Evolutionary conservation across 2,329 filamentous ascomycete genomes (phyloP).

Genomic region (Cryphonectria naterciae): DNA sequence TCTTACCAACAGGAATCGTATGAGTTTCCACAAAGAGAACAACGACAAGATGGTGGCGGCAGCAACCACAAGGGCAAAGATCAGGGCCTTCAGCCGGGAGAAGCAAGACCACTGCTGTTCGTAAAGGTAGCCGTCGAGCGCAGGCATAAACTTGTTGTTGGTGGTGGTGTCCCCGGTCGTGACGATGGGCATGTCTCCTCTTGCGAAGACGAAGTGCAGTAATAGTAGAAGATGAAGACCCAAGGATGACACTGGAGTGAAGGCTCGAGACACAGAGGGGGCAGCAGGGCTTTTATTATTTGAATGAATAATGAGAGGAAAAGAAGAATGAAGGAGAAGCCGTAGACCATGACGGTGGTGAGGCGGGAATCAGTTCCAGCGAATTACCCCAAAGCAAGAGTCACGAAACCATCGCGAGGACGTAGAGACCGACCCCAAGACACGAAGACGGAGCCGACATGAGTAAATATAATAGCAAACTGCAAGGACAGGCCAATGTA

Average conservation of each 20-base stretch:
- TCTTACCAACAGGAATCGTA: constrained; percentile 3
- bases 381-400: background rate
- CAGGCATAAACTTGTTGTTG: constrained; percentile 13
- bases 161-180: constrained; percentile 6
- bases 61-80: background rate
- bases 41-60: background rate
- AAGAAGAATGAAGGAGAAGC: background rate
- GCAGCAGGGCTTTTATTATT: background rate
- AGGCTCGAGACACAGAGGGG: background rate
- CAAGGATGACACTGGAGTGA: constrained; percentile 4
- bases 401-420: background rate
- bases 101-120: constrained; percentile 6
- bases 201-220: constrained; percentile 11
- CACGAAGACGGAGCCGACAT: constrained; percentile 5
- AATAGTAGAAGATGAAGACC: background rate
- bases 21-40: background rate
- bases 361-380: background rate
- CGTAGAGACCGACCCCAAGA: background rate
- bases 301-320: background rate
- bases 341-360: constrained; percentile 5
- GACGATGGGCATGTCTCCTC: constrained; percentile 23
- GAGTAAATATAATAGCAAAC: constrained; percentile 17
- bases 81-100: background rate
- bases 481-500: constrained; percentile 3
- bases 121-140: constrained; percentile 11